These are phyloP conservation scores for Boletus fagicola DNA, from an alignment of 768 basidiomycete genomes.

Conservation along the genomic window DNA sequence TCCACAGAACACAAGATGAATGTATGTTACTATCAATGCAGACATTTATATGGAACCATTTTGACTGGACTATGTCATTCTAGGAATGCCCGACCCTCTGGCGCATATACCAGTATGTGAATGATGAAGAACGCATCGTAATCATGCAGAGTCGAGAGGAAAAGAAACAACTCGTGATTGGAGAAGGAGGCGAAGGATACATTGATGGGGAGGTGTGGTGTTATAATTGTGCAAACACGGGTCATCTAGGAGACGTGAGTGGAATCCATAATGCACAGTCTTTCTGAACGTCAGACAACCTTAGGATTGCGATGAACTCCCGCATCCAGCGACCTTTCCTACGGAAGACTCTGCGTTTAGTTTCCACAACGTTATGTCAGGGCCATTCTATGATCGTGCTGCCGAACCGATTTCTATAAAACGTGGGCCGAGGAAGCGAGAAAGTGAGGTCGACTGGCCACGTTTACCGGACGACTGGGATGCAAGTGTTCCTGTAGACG, in stretches of 20 bases:
- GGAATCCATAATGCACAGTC: neutral
- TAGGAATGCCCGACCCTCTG: slow-evolving; percentile 85
- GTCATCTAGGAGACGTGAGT: slow-evolving; percentile 80
- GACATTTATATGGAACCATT: neutral
- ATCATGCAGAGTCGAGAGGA: slow-evolving; percentile 47
- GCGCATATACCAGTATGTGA: slow-evolving; percentile 75
- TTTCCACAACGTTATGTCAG: slow-evolving; percentile 52
- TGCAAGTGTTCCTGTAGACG: slow-evolving; percentile 49
- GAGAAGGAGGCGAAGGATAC: slow-evolving; percentile 77
- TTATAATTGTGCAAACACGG: slow-evolving; percentile 71
- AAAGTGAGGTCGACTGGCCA: slow-evolving; percentile 23
- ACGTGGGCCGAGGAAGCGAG: slow-evolving; percentile 40
- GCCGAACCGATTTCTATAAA: slow-evolving; percentile 32
- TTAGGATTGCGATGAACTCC: slow-evolving; percentile 61
- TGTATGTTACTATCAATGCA: slow-evolving; percentile 38
- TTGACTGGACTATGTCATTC: neutral
- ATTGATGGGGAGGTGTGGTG: slow-evolving; percentile 76
- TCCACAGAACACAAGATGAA: slow-evolving; percentile 61
- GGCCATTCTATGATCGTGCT: slow-evolving; percentile 61
- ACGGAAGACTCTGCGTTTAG: slow-evolving; percentile 68
- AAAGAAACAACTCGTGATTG: slow-evolving; percentile 50
- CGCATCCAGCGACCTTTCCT: slow-evolving; percentile 41
- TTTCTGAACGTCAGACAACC: neutral
- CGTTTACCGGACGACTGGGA: slow-evolving; percentile 46
- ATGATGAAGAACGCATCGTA: slow-evolving; percentile 47